Conservation (phyloP, 306 rosid genomes). For the Quercus mongolica region DNA sequence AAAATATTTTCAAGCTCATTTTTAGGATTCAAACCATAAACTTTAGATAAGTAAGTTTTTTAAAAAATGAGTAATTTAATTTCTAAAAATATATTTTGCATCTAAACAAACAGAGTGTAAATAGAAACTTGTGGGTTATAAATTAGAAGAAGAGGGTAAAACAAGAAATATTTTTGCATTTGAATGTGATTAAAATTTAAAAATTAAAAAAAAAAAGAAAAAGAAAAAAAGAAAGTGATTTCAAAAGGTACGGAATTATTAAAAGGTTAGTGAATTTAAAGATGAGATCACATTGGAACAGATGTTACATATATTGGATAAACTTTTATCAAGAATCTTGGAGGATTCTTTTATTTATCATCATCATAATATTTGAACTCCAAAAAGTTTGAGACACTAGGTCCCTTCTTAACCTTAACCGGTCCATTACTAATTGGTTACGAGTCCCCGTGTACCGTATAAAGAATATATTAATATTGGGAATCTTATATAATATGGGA, state of each 20-base stretch:
- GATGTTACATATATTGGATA: neutral
- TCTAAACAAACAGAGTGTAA: too few relatives aligned
- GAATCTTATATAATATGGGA: constrained; percentile 48
- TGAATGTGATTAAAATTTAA: too few relatives aligned
- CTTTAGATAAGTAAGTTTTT: too few relatives aligned
- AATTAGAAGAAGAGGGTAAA: too few relatives aligned
- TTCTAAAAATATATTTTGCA: too few relatives aligned
- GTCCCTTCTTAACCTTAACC: constrained; percentile 21
- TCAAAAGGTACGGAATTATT: neutral
- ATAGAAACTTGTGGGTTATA: too few relatives aligned
- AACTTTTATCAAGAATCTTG: constrained; percentile 35
- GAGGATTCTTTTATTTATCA: constrained; percentile 28
- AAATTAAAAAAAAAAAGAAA: too few relatives aligned
- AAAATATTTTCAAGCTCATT: too few relatives aligned
- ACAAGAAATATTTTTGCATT: too few relatives aligned
- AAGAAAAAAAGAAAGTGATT: neutral
- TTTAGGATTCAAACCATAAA: too few relatives aligned
- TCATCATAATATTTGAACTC: constrained; percentile 6
- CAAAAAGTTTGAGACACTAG: constrained; percentile 19
- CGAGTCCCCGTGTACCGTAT: constrained; percentile 52
- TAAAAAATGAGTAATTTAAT: too few relatives aligned
- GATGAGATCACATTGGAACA: constrained; percentile 2
- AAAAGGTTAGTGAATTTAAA: neutral
- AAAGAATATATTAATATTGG: constrained; percentile 15
- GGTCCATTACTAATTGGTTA: constrained; percentile 25